phyloP scores from a whole-genome alignment of 331 rosid genomes.

The Saraca asoca region DNA sequence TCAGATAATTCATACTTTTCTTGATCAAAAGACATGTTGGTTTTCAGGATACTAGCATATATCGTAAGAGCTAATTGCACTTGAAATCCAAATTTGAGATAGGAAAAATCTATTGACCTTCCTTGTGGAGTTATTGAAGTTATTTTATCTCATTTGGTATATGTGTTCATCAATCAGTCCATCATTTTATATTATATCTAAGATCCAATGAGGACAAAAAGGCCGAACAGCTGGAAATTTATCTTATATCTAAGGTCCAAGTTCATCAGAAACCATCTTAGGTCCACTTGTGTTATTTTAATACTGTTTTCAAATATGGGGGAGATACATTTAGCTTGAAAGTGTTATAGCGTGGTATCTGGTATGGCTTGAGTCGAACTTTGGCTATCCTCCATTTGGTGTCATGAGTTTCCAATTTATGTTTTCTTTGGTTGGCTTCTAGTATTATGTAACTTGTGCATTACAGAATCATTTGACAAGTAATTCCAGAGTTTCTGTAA shows the following conservation, averaged over 20 bases:
- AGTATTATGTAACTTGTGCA: conserved; percentile 7
- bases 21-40: no score
- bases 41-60: no score
- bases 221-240: no score
- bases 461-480: not conserved
- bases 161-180: no score
- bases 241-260: not conserved
- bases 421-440: conserved; percentile 24
- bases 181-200: not conserved
- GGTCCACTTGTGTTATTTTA: not conserved
- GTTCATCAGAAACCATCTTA: not conserved
- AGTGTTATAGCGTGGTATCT: not conserved
- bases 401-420: not conserved
- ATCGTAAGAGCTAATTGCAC: no score
- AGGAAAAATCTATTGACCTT: no score
- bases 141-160: no score
- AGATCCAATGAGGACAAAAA: not conserved
- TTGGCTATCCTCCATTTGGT: not conserved
- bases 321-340: not conserved
- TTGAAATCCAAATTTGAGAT: no score
- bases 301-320: no score
- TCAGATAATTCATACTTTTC: no score
- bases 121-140: no score
- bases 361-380: not conserved
- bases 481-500: conserved; percentile 5